Base-by-base conservation (phyloP, 2,329 filamentous ascomycete genomes). In the Gaeumannomyces sp. region DNA sequence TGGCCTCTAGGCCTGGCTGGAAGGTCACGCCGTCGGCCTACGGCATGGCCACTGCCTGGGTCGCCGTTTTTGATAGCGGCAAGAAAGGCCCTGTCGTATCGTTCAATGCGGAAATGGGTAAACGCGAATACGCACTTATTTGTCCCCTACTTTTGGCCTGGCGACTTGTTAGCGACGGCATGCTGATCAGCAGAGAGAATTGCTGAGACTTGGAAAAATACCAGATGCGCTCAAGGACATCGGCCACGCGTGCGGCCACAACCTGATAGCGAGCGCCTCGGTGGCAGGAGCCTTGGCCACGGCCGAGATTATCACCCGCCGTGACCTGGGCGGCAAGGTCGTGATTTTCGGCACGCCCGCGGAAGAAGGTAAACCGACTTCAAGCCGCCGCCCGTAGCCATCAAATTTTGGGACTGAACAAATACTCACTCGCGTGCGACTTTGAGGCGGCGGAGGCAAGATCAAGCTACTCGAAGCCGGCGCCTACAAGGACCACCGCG, bases 181-280 rank as follows among this genome's bases (percentile, higher is more conserved):
- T 14, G 35, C 35, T 38, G 14, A 38, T 38, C 35, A 38, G 16
- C 16, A 19, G 14, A 38, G 35, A 5, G 35, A 19, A 19, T 19
- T 16, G 35, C 1, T 29, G 29, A 29, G 29, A 29, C 29, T 29
- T 38, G 14, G 35, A 3, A 11, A 38, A 38, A 38, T 16, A 38
- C 35, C 35, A 80, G 80, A 84, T 69, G 80, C 81, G 3, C 74
- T 84, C 5, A 79, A 81, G 1, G 78, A 76, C 2, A 76, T 84
- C 10, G 81, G 81, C 53, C 82, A 84, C 68, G 81, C 81, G 7
- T 85, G 83, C 64, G 83, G 83, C 4, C 83, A 85, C 72, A 85
- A 85, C 67, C 75, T 84, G 50, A 84, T 84, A 64, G 81, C 81
- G 5, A 80, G 76, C 0, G 77, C 80, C 3, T 82, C 81, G 0